Percentiles rank a stretch among this genome's conserved stretches.
These are phyloP conservation scores for Elasticomyces elasticus DNA, from an alignment of 495 filamentous ascomycete species.

Conservation along the genomic window DNA sequence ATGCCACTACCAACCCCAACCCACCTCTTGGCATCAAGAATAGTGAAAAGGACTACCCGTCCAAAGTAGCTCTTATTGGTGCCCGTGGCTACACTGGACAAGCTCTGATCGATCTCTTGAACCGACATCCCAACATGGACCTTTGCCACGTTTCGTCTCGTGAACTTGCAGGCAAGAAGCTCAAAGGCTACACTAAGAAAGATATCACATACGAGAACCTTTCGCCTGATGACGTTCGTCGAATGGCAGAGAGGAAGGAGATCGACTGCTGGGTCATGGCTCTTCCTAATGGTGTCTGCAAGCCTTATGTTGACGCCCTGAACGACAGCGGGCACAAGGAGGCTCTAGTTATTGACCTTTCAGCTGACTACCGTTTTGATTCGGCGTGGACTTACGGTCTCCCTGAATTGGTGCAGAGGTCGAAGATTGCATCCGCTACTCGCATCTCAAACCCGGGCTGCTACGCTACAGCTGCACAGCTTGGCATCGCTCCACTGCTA, in stretches of 20 bases:
- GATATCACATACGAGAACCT: conserved; percentile 91
- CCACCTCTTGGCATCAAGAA: conserved; percentile 93
- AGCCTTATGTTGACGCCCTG: conserved; percentile 89
- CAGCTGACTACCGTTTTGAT: conserved; percentile 92
- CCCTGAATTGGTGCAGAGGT: conserved; percentile 72
- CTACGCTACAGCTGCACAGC: conserved; percentile 92
- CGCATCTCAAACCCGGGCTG: conserved; percentile 92
- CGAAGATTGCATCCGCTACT: conserved; percentile 68
- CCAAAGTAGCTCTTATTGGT: conserved; percentile 83
- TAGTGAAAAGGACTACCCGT: conserved; percentile 67
- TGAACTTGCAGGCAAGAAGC: conserved; percentile 80
- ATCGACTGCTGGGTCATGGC: conserved; percentile 99
- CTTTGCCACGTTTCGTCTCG: conserved; percentile 89
- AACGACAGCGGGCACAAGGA: conserved; percentile 60
- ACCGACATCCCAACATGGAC: conserved; percentile 88
- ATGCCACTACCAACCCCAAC: conserved; percentile 82
- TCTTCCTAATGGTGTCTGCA: conserved; percentile 92
- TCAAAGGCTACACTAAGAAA: conserved; percentile 87
- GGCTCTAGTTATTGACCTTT: conserved; percentile 83
- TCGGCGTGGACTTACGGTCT: conserved; percentile 89
- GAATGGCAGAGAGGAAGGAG: conserved; percentile 82
- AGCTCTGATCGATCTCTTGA: conserved; percentile 80
- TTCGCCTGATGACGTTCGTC: conserved; percentile 75
- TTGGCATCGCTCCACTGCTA: conserved; percentile 78
- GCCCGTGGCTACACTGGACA: conserved; percentile 95